These are phyloP conservation scores for Claviceps sp. DNA, from an alignment of 2,329 filamentous ascomycete species.

Conservation along the genomic window DNA sequence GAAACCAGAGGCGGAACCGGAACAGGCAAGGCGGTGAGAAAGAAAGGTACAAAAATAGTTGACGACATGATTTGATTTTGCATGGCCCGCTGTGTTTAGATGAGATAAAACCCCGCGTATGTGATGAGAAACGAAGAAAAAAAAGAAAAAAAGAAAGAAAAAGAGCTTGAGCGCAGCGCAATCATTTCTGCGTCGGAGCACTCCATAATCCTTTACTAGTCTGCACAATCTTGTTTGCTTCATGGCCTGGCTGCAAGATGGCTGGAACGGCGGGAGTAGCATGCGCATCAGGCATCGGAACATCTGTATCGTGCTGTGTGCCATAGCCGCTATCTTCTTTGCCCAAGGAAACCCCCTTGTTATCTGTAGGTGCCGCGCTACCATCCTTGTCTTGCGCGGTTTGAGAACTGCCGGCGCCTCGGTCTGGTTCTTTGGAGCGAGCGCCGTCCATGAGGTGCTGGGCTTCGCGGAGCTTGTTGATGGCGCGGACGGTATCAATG, in stretches of 20 bases:
- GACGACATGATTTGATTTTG: too few species aligned
- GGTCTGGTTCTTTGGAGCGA: slow-evolving; percentile 34
- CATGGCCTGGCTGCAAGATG: slow-evolving; percentile 39
- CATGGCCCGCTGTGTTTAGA: too few species aligned
- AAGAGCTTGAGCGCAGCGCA: not conserved
- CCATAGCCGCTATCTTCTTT: slow-evolving; percentile 37
- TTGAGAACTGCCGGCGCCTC: slow-evolving; percentile 15
- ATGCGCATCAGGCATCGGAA: slow-evolving; percentile 32
- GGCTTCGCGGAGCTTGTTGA: slow-evolving; percentile 56
- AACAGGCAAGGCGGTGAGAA: not conserved
- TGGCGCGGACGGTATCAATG: slow-evolving; percentile 57
- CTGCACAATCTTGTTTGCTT: slow-evolving; percentile 45
- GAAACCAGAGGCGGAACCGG: not conserved
- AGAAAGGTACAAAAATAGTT: not conserved
- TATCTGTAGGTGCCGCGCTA: slow-evolving; percentile 23
- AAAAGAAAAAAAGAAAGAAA: too few species aligned
- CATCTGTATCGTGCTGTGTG: slow-evolving; percentile 26
- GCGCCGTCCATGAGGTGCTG: slow-evolving; percentile 46
- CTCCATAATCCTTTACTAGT: slow-evolving; percentile 52
- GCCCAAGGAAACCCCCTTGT: slow-evolving; percentile 29
- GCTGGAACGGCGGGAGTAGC: slow-evolving; percentile 27
- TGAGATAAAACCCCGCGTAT: too few species aligned
- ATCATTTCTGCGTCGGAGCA: slow-evolving; percentile 17
- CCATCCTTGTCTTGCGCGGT: slow-evolving; percentile 5
- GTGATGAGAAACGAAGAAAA: not conserved